Base-by-base conservation (phyloP, 2,329 filamentous ascomycete species). In the Proliferodiscus dingleyae region DNA sequence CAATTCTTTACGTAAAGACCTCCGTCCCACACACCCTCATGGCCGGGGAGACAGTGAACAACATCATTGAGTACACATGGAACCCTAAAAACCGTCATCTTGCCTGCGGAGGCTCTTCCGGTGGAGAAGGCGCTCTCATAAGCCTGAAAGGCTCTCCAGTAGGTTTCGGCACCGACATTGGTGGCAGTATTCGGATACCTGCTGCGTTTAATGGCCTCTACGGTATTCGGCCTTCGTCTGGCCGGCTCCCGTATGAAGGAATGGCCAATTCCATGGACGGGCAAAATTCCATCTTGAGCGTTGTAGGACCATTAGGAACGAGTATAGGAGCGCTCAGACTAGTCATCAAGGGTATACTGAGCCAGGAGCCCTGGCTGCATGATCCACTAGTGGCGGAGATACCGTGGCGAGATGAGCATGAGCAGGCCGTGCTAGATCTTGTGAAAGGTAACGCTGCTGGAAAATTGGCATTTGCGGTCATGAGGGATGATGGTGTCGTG, bases 301-400 rank as follows among this genome's bases (percentile, higher is more conserved):
- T 83, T 1, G 72, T 83, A 10, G 84, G 83, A 0, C 80, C 81
- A 0, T 61, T 89, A 11, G 76, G 76, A 0, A 75, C 74, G 0
- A 79, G 75, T 1, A 64, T 75, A 1, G 68, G 70, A 1, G 74
- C 73, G 0, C 56, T 86, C 10, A 72, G 71, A 30, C 63, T 87
- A 3, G 57, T 81, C 2, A 70, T 80, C 2, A 73, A 78, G 54
- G 66, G 74, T 0, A 59, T 87, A 2, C 65, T 89, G 1, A 68
- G 67, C 10, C 72, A 72, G 24, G 56, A 78, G 43, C 84, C 84
- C 0, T 88, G 84, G 85, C 63, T 79, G 1, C 66, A 77, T 51
- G 84, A 88, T 60, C 83, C 84, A 0, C 65, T 81, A 0, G 80
- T 83, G 0, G 65, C 80, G 32, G 79, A 84, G 16, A 68, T 88